Percentiles rank a stretch among this genome's conserved stretches.
Evolutionary conservation across 495 filamentous ascomycete species (phyloP).

Genomic region (Lophiostoma macrostomum): DNA sequence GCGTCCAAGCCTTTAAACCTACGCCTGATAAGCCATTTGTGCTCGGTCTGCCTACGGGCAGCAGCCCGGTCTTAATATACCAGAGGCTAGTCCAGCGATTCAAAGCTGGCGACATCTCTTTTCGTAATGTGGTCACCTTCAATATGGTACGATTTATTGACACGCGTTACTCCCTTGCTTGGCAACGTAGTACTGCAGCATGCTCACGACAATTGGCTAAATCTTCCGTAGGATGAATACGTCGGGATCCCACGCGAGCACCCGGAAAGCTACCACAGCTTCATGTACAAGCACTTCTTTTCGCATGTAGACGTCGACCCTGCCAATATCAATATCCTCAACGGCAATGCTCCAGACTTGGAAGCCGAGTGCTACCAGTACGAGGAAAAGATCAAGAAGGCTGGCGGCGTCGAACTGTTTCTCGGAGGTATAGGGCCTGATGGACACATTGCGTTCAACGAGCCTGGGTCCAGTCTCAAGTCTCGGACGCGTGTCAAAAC

Average conservation of each 20-base stretch:
- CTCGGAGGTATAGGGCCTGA: slow-evolving; percentile 82
- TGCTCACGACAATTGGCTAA: slow-evolving; percentile 10
- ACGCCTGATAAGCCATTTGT: slow-evolving; percentile 71
- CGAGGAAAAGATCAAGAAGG: slow-evolving; percentile 71
- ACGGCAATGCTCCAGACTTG: slow-evolving; percentile 73
- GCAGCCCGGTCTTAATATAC: slow-evolving; percentile 76
- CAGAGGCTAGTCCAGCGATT: slow-evolving; percentile 69
- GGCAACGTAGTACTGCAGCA: slow-evolving; percentile 11
- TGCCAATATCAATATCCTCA: slow-evolving; percentile 78
- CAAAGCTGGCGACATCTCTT: slow-evolving; percentile 76
- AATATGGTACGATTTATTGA: slow-evolving; percentile 67
- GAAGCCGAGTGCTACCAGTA: slow-evolving; percentile 75
- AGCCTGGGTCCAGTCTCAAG: slow-evolving; percentile 75
- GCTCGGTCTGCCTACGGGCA: slow-evolving; percentile 79
- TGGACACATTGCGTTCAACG: slow-evolving; percentile 88
- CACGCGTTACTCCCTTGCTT: slow-evolving; percentile 15
- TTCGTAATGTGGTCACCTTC: slow-evolving; percentile 84
- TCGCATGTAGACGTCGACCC: slow-evolving; percentile 80
- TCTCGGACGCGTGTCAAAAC: slow-evolving; percentile 83
- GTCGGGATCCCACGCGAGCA: slow-evolving; percentile 78
- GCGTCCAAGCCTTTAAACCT: slow-evolving; percentile 72
- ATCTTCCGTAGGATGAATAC: slow-evolving; percentile 68
- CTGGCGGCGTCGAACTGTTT: slow-evolving; percentile 81
- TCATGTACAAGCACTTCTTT: slow-evolving; percentile 91
- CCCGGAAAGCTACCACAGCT: slow-evolving; percentile 80